phyloP scores from a whole-genome alignment of 2,329 filamentous ascomycete genomes.

The Aspergillus pseudoviridinutans region DNA sequence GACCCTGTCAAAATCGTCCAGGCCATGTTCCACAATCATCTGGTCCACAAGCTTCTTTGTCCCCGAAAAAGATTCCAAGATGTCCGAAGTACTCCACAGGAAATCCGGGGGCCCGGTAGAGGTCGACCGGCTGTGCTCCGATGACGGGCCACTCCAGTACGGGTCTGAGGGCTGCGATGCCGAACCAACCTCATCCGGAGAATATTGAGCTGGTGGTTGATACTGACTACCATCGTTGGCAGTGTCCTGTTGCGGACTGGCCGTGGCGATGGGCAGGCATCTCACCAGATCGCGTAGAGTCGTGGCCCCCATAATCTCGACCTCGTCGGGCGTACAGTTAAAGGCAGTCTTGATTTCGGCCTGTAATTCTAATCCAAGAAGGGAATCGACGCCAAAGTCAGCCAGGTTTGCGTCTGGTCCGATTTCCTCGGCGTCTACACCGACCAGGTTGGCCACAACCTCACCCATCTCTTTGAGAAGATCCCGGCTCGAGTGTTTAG shows the following conservation, averaged over 20 bases:
- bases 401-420: conserved; percentile 10
- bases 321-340: conserved; percentile 25
- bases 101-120: neutral
- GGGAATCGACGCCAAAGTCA: conserved; percentile 47
- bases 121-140: neutral
- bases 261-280: conserved; percentile 12
- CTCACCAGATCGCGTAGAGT: conserved; percentile 27
- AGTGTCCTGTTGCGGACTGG: neutral
- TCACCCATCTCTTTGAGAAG: conserved; percentile 8
- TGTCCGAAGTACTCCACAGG: neutral
- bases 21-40: neutral
- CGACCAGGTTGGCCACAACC: conserved; percentile 15
- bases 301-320: conserved; percentile 27
- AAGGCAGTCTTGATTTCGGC: conserved; percentile 42
- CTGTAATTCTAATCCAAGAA: conserved; percentile 49
- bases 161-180: neutral
- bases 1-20: neutral
- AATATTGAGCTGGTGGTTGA: neutral
- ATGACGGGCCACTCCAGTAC: neutral
- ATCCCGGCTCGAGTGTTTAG: neutral
- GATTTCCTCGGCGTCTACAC: conserved; percentile 11
- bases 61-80: neutral
- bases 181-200: neutral
- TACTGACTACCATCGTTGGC: neutral
- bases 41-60: neutral